These are phyloP conservation scores for Podospora australis DNA, from an alignment of 495 filamentous ascomycete genomes.

Conservation along the genomic window DNA sequence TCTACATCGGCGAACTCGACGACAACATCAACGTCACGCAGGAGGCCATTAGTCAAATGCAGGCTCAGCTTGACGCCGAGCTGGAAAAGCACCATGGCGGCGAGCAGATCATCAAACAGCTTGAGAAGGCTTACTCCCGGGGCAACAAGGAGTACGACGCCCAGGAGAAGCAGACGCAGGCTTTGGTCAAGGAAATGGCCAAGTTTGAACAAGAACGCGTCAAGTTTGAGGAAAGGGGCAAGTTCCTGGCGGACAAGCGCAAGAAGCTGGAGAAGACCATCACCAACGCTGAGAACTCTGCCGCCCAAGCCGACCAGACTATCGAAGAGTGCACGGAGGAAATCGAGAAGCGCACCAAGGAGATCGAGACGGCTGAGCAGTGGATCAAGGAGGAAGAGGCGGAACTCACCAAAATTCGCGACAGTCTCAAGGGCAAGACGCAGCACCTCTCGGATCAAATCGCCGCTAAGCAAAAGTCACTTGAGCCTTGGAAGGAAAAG, in stretches of 20 bases:
- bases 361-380: constrained; percentile 67
- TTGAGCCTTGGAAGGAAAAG: constrained; percentile 95
- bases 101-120: constrained; percentile 81
- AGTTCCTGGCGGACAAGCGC: constrained; percentile 80
- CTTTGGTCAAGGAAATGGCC: constrained; percentile 78
- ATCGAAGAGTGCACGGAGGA: constrained; percentile 72
- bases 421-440: constrained; percentile 87
- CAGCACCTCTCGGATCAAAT: constrained; percentile 91
- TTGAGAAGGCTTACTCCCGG: constrained; percentile 79
- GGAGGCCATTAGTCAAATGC: constrained; percentile 84
- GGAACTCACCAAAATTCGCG: constrained; percentile 72
- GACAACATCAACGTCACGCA: constrained; percentile 86
- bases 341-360: constrained; percentile 62
- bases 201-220: constrained; percentile 93
- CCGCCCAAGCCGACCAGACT: constrained; percentile 67
- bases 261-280: constrained; percentile 93
- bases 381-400: constrained; percentile 71
- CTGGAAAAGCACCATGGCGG: constrained; percentile 87
- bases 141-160: constrained; percentile 73
- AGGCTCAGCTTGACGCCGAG: constrained; percentile 78
- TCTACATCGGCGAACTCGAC: constrained; percentile 78
- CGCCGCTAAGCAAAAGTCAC: constrained; percentile 80
- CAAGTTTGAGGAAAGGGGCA: constrained; percentile 95
- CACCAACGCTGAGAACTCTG: constrained; percentile 53
- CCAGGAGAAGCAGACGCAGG: constrained; percentile 75